Evolutionary conservation across 148 eudicot species (phyloP).

Genomic region (Salicornia ramosissima): DNA sequence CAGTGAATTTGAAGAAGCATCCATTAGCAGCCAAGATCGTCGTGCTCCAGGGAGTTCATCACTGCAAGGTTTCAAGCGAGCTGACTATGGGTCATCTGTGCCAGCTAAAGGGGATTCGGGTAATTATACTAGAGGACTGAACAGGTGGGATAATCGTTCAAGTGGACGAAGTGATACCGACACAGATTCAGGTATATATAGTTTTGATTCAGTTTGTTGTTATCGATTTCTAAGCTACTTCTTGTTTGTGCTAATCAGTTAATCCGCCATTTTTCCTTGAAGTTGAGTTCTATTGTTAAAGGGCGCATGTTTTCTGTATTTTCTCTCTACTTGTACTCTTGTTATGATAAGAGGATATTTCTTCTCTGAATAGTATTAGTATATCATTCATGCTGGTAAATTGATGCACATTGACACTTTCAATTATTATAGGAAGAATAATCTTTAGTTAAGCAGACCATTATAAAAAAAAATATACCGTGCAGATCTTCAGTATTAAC

Average conservation of each 20-base stretch:
- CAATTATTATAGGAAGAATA: too few relatives aligned
- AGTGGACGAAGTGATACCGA: conserved; percentile 81
- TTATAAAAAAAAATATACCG: too few relatives aligned
- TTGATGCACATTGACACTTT: too few relatives aligned
- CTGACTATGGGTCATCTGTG: conserved; percentile 66
- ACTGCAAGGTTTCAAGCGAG: conserved; percentile 55
- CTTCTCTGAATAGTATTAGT: not conserved
- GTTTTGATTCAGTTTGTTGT: not conserved
- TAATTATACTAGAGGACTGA: conserved; percentile 43
- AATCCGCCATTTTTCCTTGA: not conserved
- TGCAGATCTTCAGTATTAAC: not conserved
- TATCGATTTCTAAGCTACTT: not conserved
- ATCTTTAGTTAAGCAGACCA: too few relatives aligned
- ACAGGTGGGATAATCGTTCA: conserved; percentile 82
- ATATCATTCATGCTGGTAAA: not conserved
- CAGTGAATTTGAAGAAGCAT: conserved; percentile 63
- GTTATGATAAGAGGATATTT: not conserved
- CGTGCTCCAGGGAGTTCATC: conserved; percentile 45
- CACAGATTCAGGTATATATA: conserved; percentile 65
- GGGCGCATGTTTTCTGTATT: not conserved
- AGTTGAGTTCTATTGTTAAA: not conserved
- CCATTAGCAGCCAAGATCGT: conserved; percentile 38
- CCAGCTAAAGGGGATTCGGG: conserved; percentile 64
- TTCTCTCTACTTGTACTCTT: not conserved
- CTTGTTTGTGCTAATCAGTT: not conserved